Evolutionary conservation across 495 filamentous ascomycete genomes (phyloP).

Genomic region (Trichoderma gamsii): DNA sequence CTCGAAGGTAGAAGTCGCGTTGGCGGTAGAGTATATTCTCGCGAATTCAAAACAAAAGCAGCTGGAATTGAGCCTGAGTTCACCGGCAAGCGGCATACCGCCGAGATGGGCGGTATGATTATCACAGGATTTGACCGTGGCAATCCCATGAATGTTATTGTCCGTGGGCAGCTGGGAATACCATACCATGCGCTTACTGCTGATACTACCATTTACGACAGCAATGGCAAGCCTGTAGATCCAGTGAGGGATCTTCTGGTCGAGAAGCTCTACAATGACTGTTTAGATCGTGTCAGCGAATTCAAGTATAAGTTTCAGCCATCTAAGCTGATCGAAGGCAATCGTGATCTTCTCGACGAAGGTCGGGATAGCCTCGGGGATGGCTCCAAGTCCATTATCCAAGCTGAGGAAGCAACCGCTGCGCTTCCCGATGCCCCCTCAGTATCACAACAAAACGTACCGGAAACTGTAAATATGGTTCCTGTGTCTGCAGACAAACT

Average conservation of each 20-base stretch:
- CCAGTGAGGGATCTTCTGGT: constrained; percentile 73
- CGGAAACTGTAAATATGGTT: constrained; percentile 45
- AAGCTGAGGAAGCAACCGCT: constrained; percentile 56
- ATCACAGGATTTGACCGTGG: constrained; percentile 94
- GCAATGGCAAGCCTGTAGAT: constrained; percentile 74
- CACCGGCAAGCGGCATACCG: constrained; percentile 64
- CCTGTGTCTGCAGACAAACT: constrained; percentile 54
- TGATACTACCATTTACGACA: constrained; percentile 84
- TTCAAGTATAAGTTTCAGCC: constrained; percentile 72
- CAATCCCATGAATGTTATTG: constrained; percentile 84
- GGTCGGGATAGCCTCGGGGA: constrained; percentile 70
- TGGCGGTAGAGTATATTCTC: constrained; percentile 93
- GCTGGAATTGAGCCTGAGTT: constrained; percentile 27
- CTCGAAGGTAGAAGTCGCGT: constrained; percentile 83
- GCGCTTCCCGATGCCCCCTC: constrained; percentile 41
- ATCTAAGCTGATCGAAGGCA: constrained; percentile 70
- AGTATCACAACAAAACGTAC: constrained; percentile 42
- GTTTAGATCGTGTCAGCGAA: constrained; percentile 80
- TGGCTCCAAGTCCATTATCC: constrained; percentile 63
- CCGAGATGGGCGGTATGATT: constrained; percentile 95
- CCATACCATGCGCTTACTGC: constrained; percentile 78
- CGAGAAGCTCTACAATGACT: constrained; percentile 88
- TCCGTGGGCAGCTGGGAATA: constrained; percentile 84
- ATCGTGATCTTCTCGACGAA: constrained; percentile 73
- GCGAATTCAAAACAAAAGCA: constrained; percentile 54